These are phyloP conservation scores for Gaertneriomyces sp. DNA, from an alignment of 192 early-diverging fungal genomes.

Conservation along the genomic window DNA sequence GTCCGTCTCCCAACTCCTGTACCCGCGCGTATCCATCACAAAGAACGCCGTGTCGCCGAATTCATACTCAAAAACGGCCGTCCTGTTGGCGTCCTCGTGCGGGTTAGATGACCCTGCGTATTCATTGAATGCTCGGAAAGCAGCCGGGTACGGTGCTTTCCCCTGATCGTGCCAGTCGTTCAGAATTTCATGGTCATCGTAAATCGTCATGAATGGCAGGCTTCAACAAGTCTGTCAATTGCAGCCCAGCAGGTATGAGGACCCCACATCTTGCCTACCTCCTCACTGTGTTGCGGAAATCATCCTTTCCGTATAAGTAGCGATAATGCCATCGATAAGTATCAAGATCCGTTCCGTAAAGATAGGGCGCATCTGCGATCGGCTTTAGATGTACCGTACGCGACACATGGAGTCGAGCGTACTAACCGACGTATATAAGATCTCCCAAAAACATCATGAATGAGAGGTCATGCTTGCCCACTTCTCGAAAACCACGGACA, in stretches of 20 bases:
- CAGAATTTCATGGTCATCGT: constrained; percentile 33
- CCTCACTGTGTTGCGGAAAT: constrained; percentile 22
- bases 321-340: constrained; percentile 34
- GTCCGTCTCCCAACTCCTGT: constrained; percentile 11
- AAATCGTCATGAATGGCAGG: constrained; percentile 27
- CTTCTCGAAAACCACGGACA: constrained; percentile 23
- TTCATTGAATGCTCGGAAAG: constrained; percentile 32
- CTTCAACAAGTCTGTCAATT: constrained; percentile 1
- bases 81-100: constrained; percentile 23
- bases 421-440: constrained; percentile 27
- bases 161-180: constrained; percentile 30
- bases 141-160: constrained; percentile 22
- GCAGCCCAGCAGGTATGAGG: neutral
- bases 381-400: neutral
- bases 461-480: constrained; percentile 28
- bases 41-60: constrained; percentile 32
- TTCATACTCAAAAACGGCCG: constrained; percentile 25
- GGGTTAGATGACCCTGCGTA: constrained; percentile 31
- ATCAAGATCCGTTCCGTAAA: constrained; percentile 30
- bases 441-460: constrained; percentile 31
- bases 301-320: constrained; percentile 20
- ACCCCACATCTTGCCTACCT: constrained; percentile 9
- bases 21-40: constrained; percentile 31
- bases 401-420: neutral
- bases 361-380: constrained; percentile 20